A percentile compares a stretch with the other conserved stretches of the same genome.
Conservation (phyloP, 2,329 filamentous ascomycete genomes). For the Sarocladiaceae sp. region DNA sequence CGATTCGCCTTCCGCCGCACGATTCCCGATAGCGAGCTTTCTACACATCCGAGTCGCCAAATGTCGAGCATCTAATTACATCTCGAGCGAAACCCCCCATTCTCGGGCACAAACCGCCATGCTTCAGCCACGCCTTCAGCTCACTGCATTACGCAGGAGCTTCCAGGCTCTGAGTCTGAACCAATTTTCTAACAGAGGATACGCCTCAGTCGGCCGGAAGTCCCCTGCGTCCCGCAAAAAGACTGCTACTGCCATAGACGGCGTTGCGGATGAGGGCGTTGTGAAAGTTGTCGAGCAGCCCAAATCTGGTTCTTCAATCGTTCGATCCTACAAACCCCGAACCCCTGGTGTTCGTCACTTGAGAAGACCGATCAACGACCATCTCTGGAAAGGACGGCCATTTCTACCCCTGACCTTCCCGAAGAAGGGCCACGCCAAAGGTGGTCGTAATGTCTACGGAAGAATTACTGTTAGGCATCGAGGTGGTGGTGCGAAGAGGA, state of each 20-base stretch:
- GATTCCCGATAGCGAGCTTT: neutral
- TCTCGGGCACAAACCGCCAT: slow-evolving; percentile 16
- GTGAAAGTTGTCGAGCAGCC: slow-evolving; percentile 17
- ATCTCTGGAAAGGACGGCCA: slow-evolving; percentile 91
- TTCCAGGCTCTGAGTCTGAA: slow-evolving; percentile 23
- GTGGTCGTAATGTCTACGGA: slow-evolving; percentile 86
- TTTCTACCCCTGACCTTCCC: slow-evolving; percentile 79
- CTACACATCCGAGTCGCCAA: slow-evolving; percentile 10
- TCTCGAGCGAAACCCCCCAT: slow-evolving; percentile 5
- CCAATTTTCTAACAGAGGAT: slow-evolving; percentile 23
- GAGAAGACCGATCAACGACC: slow-evolving; percentile 88
- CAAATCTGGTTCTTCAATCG: slow-evolving; percentile 33
- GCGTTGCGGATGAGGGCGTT: slow-evolving; percentile 17
- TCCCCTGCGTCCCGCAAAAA: slow-evolving; percentile 16
- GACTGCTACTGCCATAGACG: slow-evolving; percentile 12
- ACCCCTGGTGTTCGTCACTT: slow-evolving; percentile 92
- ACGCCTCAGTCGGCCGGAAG: slow-evolving; percentile 18
- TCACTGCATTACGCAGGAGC: slow-evolving; percentile 24
- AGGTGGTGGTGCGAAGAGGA: slow-evolving; percentile 86
- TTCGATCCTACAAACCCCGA: slow-evolving; percentile 89
- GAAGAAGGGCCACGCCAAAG: slow-evolving; percentile 89
- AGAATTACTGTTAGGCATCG: slow-evolving; percentile 85
- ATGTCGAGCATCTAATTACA: slow-evolving; percentile 15
- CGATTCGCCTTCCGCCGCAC: too few relatives aligned
- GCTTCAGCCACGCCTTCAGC: slow-evolving; percentile 25